Evolutionary conservation across 176 grass and related monocot species (phyloP).

Genomic region (Zea luxurians): DNA sequence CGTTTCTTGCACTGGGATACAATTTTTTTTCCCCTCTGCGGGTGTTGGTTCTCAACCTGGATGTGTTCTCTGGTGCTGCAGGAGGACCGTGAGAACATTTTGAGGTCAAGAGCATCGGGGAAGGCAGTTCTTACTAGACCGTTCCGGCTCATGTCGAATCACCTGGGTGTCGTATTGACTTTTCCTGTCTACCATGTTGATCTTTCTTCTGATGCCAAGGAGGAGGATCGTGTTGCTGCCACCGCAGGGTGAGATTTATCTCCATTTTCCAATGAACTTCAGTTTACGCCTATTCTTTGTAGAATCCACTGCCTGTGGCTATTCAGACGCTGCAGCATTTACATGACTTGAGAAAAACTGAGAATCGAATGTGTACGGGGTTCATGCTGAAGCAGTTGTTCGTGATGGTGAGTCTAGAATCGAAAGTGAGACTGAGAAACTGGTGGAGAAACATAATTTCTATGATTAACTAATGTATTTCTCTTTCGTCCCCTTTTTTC

Average conservation of each 20-base stretch:
- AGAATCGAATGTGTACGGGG: neutral
- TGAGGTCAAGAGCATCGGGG: constrained; percentile 72
- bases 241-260: constrained; percentile 74
- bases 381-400: constrained; percentile 2
- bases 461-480: neutral
- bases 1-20: constrained; percentile 12
- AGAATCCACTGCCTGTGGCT: neutral
- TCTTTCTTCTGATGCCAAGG: constrained; percentile 48
- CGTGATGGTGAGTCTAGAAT: neutral
- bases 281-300: constrained; percentile 11
- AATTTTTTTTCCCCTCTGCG: neutral
- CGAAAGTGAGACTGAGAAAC: neutral
- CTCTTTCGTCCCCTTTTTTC: neutral
- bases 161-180: constrained; percentile 91
- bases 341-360: neutral
- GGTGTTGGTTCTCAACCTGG: constrained; percentile 30
- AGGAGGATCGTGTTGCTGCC: constrained; percentile 74
- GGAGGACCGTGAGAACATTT: constrained; percentile 93
- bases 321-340: neutral
- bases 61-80: constrained; percentile 29
- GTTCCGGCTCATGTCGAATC: constrained; percentile 83
- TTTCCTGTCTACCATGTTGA: constrained; percentile 78
- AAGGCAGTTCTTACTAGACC: constrained; percentile 91
- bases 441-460: neutral
- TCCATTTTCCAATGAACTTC: neutral